phyloP scores from a whole-genome alignment of 495 filamentous ascomycete species.

The Saxispiralis lemnorum region DNA sequence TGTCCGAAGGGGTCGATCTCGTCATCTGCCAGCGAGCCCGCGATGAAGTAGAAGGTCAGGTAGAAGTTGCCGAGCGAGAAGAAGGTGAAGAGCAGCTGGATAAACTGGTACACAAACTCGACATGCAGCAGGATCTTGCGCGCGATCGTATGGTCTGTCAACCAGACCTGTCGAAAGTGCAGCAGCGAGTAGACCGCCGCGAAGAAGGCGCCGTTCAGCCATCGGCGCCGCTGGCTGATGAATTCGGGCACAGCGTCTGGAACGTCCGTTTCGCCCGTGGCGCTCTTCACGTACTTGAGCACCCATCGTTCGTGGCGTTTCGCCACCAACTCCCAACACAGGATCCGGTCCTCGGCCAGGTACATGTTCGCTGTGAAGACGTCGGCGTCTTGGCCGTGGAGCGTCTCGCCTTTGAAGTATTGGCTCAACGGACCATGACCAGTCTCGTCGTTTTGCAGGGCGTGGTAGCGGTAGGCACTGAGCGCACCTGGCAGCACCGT shows the following conservation, averaged over 20 bases:
- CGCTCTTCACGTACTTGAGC: slow-evolving; percentile 88
- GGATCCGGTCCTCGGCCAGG: slow-evolving; percentile 90
- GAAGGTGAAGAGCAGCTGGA: slow-evolving; percentile 84
- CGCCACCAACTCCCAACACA: slow-evolving; percentile 97
- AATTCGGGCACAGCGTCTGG: slow-evolving; percentile 82
- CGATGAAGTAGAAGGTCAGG: slow-evolving; percentile 95
- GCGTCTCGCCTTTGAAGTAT: slow-evolving; percentile 97
- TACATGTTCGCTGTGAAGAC: slow-evolving; percentile 99
- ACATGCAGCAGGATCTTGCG: slow-evolving; percentile 87
- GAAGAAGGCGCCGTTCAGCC: slow-evolving; percentile 98
- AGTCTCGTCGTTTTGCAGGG: slow-evolving; percentile 88
- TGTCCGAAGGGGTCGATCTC: slow-evolving; percentile 79
- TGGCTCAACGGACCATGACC: slow-evolving; percentile 91
- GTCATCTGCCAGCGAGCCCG: slow-evolving; percentile 72
- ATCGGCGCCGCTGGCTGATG: slow-evolving; percentile 84
- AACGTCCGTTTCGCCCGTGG: slow-evolving; percentile 92
- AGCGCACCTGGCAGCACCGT: slow-evolving; percentile 90
- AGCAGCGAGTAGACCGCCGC: slow-evolving; percentile 94
- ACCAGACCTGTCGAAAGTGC: slow-evolving; percentile 86
- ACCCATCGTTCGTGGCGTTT: slow-evolving; percentile 93
- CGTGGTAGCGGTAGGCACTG: slow-evolving; percentile 90
- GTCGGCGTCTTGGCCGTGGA: slow-evolving; percentile 92
- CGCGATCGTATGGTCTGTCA: slow-evolving; percentile 73
- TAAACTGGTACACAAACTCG: slow-evolving; percentile 89
- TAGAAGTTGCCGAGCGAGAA: slow-evolving; percentile 98